These are phyloP conservation scores for Eucalyptus victrix DNA, from an alignment of 345 rosid species.

Conservation along the genomic window DNA sequence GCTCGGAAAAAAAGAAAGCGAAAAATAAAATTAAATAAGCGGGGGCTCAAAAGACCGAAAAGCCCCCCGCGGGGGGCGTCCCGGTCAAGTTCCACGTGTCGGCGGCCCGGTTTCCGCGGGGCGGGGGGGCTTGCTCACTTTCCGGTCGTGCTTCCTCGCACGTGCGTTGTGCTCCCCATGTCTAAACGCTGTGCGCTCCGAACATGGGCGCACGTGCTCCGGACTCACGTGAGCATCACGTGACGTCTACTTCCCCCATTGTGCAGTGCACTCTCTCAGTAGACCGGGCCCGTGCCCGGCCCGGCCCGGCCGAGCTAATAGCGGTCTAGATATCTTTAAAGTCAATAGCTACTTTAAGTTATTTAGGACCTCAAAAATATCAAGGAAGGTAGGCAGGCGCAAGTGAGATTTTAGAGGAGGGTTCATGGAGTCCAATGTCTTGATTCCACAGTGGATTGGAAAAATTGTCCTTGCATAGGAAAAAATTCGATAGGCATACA, in stretches of 20 bases:
- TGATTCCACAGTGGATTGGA: background rate
- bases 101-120: background rate
- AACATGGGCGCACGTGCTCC: conserved; percentile 26
- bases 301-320: background rate
- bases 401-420: background rate
- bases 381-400: background rate
- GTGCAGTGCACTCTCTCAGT: background rate
- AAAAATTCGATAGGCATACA: background rate
- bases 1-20: background rate
- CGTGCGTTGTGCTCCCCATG: conserved; percentile 27
- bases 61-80: background rate
- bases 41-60: background rate
- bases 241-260: background rate
- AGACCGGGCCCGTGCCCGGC: background rate
- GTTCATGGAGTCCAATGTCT: background rate
- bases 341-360: background rate
- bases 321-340: background rate
- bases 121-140: background rate
- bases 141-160: conserved; percentile 19
- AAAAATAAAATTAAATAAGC: background rate
- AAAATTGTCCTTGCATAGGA: background rate
- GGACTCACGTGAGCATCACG: conserved; percentile 5
- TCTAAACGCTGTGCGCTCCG: background rate
- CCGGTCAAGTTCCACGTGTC: conserved; percentile 26
- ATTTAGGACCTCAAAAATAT: background rate